Base-by-base conservation (phyloP, 2,329 filamentous ascomycete genomes). In the Podosphaera xanthii region DNA sequence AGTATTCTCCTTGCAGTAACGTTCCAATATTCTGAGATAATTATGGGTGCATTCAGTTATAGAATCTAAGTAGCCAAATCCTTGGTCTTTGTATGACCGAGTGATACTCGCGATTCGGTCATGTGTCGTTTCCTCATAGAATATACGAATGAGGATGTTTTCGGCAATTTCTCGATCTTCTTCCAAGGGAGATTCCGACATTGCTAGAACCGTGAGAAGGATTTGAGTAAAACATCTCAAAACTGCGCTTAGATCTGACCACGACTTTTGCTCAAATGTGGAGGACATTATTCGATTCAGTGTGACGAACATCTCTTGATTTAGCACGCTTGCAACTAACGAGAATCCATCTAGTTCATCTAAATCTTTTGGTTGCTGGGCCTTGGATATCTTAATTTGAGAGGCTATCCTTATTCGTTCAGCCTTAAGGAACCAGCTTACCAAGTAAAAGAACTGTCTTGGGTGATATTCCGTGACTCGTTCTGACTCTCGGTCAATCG, bases 131-230 rank as follows among this genome's bases (percentile, higher is more conserved):
- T 97, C 89, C 71, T 98, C 92, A 72, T 98, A 98, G 70, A 98
- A 98, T n/a, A 98, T 87, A 62, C 91, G 87, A 66, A 86, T 94
- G 58, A 95, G 81, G 10, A 94, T 96, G 65, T 98, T 98, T 69
- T 98, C 91, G 0, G 92, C 91, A 69, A 98, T 97, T 65, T 97
- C 92, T 68, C 94, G 86, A 64, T 98, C 87, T n/a, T 96, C 90
- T 62, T 96, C 90, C 36, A 87, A 78, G 0, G 80, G 77, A 0
- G 87, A 92, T 54, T 86, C 81, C 1, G 83, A 76, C 90, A 98
- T 97, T 62, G 94, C 87, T 66, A 95, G 89, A 1, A 97, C 85
- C 0, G 90, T 95, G 34, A 95, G 77, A 30, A 95, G 75, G 64
- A 97, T 92, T 68, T 97, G 90, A 0, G 90, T 97, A 68, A 96